Percentiles rank a stretch among this genome's conserved stretches.
Conservation (phyloP, 2,329 filamentous ascomycete genomes). For the Sarocladium kiliense region DNA sequence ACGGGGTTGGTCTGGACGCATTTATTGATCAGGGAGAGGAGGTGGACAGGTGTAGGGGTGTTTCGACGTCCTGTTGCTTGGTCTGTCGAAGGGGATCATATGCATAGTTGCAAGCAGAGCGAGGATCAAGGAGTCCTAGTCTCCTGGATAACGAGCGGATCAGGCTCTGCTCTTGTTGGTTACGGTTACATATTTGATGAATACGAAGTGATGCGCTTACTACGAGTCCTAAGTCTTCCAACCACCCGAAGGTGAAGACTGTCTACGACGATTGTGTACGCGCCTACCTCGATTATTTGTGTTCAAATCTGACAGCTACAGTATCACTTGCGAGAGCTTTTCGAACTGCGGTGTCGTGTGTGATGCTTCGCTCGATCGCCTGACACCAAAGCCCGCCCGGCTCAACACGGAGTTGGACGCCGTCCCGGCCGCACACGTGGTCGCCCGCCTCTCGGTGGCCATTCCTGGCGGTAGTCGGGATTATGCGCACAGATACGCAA, state of each 20-base stretch:
- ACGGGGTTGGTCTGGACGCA: no score
- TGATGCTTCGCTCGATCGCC: not conserved
- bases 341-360: no score
- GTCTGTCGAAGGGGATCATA: not conserved
- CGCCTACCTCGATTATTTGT: no score
- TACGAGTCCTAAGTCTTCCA: no score
- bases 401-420: not conserved
- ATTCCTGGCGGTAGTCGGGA: not conserved
- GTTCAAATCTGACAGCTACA: no score
- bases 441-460: not conserved
- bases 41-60: not conserved
- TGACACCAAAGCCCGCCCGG: not conserved
- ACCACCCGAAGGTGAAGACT: no score
- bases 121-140: no score
- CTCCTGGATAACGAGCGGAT: no score
- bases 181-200: conserved; percentile 1
- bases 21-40: no score
- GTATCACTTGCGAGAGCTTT: no score
- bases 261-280: no score
- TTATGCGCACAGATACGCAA: no score
- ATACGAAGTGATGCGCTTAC: not conserved
- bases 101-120: not conserved
- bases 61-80: not conserved
- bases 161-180: not conserved
- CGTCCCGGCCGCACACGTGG: not conserved